Evolutionary conservation across 441 rosid genomes (phyloP).

Genomic region (Erodium texanum): DNA sequence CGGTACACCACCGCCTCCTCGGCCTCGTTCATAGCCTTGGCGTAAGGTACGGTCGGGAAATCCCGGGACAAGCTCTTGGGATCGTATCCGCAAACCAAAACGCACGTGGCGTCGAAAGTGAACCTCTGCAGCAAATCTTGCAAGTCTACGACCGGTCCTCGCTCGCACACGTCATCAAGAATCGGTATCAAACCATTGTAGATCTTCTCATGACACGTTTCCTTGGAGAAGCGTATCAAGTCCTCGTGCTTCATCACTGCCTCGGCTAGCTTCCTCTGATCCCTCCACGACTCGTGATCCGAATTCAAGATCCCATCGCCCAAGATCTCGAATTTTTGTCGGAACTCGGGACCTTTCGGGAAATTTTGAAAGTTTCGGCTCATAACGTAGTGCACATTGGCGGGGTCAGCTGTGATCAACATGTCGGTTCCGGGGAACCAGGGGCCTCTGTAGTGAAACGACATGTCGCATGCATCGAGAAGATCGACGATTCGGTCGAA

Average conservation of each 20-base stretch:
- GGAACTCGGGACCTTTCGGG: background rate
- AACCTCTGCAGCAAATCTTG: slow-evolving; percentile 17
- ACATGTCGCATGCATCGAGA: background rate
- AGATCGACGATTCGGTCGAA: background rate
- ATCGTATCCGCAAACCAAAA: slow-evolving; percentile 10
- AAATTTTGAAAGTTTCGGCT: background rate
- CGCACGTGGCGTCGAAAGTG: slow-evolving; percentile 3
- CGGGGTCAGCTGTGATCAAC: background rate
- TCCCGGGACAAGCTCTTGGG: slow-evolving; percentile 9
- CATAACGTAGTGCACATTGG: background rate
- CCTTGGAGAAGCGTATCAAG: background rate
- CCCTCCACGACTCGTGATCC: background rate
- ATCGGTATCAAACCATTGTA: slow-evolving; percentile 5
- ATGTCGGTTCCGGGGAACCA: background rate
- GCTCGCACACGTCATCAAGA: slow-evolving; percentile 3
- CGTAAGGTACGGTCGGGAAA: slow-evolving; percentile 2
- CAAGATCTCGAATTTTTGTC: background rate
- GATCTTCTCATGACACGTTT: background rate
- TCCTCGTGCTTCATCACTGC: background rate
- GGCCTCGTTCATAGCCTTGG: slow-evolving; percentile 14
- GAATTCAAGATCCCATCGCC: background rate
- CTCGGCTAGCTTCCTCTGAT: background rate
- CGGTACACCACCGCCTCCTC: slow-evolving; percentile 10
- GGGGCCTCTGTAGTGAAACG: background rate
- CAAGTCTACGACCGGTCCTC: background rate